Base-by-base conservation (phyloP, 2,329 filamentous ascomycete genomes). In the Claviceps quebecensis region DNA sequence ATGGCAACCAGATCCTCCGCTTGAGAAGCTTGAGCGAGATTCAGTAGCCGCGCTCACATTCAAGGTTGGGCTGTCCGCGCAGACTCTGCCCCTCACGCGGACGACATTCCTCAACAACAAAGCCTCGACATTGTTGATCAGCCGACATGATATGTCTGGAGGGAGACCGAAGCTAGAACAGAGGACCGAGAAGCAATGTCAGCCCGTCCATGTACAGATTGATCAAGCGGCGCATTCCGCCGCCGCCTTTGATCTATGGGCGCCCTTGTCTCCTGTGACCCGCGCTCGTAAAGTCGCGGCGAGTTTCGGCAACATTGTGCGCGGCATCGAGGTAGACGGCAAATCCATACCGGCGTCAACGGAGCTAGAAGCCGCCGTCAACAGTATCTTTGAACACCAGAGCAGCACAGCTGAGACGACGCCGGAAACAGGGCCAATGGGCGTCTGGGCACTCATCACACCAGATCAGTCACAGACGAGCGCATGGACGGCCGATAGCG, bases 281-380 rank as follows among this genome's bases (percentile, higher is more conserved):
- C 63, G 68, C 5, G 74, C 83, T 16, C 77, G 84, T 17, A 69
- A 67, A 46, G 80, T 93, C 38, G 68, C 74, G 1, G 75, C 78
- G 39, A 80, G 81, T 38, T 79, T 90, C 59, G 87, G 87, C 3
- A 94, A 94, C 65, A 91, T 94, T 51, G 71, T 93, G 22, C 78
- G 83, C 36, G 76, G 78, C 43, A 62, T 90, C 9, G 69, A 77
- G 16, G 67, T 75, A 17, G 61, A 71, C 22, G 72, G 69, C 4
- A 63, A 67, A 36, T 59, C 66, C 1, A 68, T 74, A 0, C 81
- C 84, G 13, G 86, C 86, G 3, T 89, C 85, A 1, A 72, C 75
- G 29, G 86, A 91, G 62, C 71, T 91, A 1, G 87, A 93, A 62
- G 63, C 63, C 17, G 72, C 76, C 4, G 81, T 91, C 2, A 76